Evolutionary conservation across 2,329 filamentous ascomycete species (phyloP).

Genomic region (Xylogone sp.): DNA sequence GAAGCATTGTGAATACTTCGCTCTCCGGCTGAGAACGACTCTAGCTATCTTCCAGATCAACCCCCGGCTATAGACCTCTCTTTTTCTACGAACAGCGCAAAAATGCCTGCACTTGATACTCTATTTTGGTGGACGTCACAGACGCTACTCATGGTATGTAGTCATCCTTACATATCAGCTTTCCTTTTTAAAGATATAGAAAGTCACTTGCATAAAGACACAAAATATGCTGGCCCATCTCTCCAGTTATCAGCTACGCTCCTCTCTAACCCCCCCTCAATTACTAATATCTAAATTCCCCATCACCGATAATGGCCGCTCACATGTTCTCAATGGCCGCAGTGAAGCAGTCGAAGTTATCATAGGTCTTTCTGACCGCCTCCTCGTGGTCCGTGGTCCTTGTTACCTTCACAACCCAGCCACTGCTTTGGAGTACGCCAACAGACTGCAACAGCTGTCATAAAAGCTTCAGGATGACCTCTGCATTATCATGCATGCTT

Average conservation of each 20-base stretch:
- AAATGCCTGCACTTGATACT: constrained; percentile 26
- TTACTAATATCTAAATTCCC: constrained; percentile 86
- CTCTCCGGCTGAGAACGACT: no score
- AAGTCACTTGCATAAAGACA: no score
- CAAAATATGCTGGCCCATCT: constrained; percentile 13
- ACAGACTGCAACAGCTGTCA: constrained; percentile 70
- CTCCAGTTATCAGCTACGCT: constrained; percentile 83
- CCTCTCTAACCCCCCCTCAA: constrained; percentile 84
- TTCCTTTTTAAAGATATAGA: neutral
- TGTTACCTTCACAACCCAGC: constrained; percentile 96
- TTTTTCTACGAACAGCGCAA: no score
- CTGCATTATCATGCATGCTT: constrained; percentile 94
- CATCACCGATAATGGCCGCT: constrained; percentile 55
- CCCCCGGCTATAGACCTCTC: no score
- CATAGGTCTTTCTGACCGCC: constrained; percentile 57
- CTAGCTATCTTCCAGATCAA: no score
- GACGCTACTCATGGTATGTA: constrained; percentile 50
- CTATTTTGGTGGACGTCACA: constrained; percentile 29
- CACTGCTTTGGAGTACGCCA: constrained; percentile 83
- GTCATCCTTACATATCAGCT: constrained; percentile 8
- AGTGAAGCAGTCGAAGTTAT: constrained; percentile 46
- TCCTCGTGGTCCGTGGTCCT: constrained; percentile 90
- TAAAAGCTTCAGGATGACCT: constrained; percentile 80
- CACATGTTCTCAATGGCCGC: constrained; percentile 69
- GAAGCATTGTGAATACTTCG: no score